These are phyloP conservation scores for Debaryomyces singareniensis DNA, from an alignment of 1,139 yeast genomes.

Conservation along the genomic window DNA sequence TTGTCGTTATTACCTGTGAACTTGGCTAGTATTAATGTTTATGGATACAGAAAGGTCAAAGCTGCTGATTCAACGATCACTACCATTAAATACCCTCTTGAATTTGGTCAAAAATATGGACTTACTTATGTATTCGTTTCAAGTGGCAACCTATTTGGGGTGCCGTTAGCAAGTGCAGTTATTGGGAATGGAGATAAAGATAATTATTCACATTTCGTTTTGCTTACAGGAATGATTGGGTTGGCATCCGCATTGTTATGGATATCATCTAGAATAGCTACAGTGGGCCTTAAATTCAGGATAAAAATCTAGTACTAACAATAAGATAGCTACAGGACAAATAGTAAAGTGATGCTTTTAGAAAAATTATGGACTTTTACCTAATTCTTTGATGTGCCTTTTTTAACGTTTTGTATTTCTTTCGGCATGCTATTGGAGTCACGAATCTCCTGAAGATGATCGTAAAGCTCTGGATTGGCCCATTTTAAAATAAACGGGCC, in stretches of 20 bases:
- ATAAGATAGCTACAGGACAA: too few species aligned
- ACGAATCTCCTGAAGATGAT: too few species aligned
- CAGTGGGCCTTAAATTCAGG: constrained; percentile 17
- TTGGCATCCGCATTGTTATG: constrained; percentile 16
- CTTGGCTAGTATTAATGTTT: constrained; percentile 35
- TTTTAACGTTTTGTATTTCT: not conserved
- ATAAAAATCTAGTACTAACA: not conserved
- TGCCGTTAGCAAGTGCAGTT: constrained; percentile 47
- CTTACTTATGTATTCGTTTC: constrained; percentile 40
- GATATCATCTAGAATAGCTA: constrained; percentile 13
- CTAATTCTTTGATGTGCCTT: not conserved
- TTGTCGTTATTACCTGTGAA: constrained; percentile 25
- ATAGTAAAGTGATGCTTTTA: too few species aligned
- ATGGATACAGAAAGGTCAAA: constrained; percentile 1
- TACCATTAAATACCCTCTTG: constrained; percentile 8
- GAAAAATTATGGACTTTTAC: too few species aligned
- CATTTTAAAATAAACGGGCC: constrained; percentile 28
- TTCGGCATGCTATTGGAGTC: constrained; percentile 1
- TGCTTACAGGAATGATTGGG: constrained; percentile 16
- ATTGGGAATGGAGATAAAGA: constrained; percentile 27
- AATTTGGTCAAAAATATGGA: constrained; percentile 46
- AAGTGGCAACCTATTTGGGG: constrained; percentile 37
- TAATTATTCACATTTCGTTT: constrained; percentile 20
- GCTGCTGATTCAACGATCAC: not conserved
- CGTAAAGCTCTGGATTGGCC: constrained; percentile 35